phyloP scores from a whole-genome alignment of 139 green algal species.

The Micromonas pusilla region DNA sequence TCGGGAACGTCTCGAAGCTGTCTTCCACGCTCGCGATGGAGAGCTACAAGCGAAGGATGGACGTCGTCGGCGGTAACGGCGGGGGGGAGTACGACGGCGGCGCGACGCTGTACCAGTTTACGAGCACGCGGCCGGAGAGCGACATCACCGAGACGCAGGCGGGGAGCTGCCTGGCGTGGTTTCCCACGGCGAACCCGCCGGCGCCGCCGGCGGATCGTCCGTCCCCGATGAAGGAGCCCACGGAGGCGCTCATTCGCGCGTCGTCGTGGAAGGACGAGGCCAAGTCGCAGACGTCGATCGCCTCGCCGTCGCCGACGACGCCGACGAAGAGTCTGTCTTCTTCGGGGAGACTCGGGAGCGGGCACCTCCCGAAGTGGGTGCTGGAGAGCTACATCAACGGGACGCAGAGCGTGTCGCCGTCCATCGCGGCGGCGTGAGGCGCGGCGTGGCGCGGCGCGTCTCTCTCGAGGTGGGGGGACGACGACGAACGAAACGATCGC shows the following conservation, averaged over 20 bases:
- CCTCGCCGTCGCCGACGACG: not conserved
- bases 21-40: not conserved
- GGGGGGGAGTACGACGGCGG: not conserved
- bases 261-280: conserved; percentile 12
- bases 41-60: conserved; percentile 1
- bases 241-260: conserved; percentile 1
- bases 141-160: not conserved
- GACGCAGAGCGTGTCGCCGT: too few species aligned
- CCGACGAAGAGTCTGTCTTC: too few species aligned
- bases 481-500: too few species aligned
- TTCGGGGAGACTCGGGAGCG: not conserved
- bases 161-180: conserved; percentile 3
- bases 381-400: not conserved
- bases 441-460: too few species aligned
- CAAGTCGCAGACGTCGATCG: not conserved
- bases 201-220: not conserved
- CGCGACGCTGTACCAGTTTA: not conserved
- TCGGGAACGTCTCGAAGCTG: not conserved
- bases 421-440: not conserved
- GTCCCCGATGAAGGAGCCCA: not conserved
- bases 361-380: not conserved
- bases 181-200: not conserved
- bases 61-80: not conserved
- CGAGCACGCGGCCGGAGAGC: not conserved
- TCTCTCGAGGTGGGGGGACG: too few species aligned